Evolutionary conservation across 1,284 basidiomycete species (phyloP).

Genomic region (Cryptococcus sp.): DNA sequence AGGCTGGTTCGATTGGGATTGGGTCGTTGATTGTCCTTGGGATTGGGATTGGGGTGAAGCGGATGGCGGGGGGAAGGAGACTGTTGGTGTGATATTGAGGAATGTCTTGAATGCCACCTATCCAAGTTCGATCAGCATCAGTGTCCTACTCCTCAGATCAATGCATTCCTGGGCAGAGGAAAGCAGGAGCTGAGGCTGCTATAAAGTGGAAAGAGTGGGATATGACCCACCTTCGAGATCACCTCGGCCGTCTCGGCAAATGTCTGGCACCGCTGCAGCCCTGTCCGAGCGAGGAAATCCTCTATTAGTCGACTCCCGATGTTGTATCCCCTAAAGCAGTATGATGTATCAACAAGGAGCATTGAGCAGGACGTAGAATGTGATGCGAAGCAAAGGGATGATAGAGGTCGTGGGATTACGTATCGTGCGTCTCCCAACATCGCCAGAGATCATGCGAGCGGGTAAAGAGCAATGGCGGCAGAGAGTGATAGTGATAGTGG

Average conservation of each 20-base stretch:
- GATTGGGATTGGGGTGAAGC: constrained; percentile 52
- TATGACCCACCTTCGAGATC: constrained; percentile 72
- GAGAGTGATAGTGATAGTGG: too few relatives aligned
- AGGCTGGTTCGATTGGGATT: constrained; percentile 32
- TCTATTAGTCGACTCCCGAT: constrained; percentile 96
- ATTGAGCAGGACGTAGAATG: too few relatives aligned
- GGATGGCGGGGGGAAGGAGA: constrained; percentile 66
- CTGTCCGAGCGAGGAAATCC: constrained; percentile 92
- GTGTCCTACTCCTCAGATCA: background rate
- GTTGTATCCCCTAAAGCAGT: constrained; percentile 88
- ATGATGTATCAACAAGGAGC: too few relatives aligned
- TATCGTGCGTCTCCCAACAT: background rate
- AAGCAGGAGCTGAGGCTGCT: too few relatives aligned
- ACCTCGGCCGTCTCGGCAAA: constrained; percentile 94
- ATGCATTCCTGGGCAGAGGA: background rate
- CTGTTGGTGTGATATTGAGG: constrained; percentile 84
- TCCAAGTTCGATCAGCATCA: background rate
- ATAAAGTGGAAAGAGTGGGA: too few relatives aligned
- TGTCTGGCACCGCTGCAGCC: constrained; percentile 79
- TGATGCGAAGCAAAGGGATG: background rate
- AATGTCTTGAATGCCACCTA: constrained; percentile 99
- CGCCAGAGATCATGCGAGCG: too few relatives aligned
- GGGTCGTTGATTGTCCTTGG: constrained; percentile 24
- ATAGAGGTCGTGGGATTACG: background rate
- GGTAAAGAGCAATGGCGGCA: too few relatives aligned